Percentiles rank a stretch among this genome's conserved stretches.
Conservation (phyloP, 139 green algal species). For the Zygnema circumcarinatum region DNA sequence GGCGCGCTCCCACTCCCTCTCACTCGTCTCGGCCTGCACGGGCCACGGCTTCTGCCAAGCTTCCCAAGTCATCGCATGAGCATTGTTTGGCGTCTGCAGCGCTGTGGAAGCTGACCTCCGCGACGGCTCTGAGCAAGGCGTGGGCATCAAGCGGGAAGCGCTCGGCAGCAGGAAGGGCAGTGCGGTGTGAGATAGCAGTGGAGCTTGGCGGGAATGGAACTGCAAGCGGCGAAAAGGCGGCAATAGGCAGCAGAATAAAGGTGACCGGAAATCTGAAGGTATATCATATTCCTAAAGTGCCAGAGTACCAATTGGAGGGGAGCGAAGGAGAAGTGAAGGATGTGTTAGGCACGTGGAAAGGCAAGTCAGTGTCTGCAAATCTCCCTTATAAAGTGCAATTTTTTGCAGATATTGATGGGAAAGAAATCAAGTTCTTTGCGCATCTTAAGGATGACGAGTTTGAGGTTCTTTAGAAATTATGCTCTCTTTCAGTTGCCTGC, state of each 20-base stretch:
- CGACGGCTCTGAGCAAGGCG: too few relatives aligned
- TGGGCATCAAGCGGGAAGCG: too few relatives aligned
- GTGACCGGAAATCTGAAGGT: slow-evolving; percentile 28
- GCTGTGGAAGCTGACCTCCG: too few relatives aligned
- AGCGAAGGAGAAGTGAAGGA: slow-evolving; percentile 42
- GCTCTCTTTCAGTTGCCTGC: not conserved
- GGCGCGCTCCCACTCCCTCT: too few relatives aligned
- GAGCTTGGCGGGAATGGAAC: not conserved
- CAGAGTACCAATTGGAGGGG: slow-evolving; percentile 16
- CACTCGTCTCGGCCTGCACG: too few relatives aligned
- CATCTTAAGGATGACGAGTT: slow-evolving; percentile 47
- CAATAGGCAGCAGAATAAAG: slow-evolving; percentile 14
- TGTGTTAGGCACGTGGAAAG: slow-evolving; percentile 19
- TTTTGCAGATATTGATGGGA: slow-evolving; percentile 35
- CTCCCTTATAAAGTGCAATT: slow-evolving; percentile 48
- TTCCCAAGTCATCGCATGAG: too few relatives aligned
- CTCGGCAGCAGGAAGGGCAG: not conserved
- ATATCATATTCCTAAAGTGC: slow-evolving; percentile 27
- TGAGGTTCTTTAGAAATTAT: slow-evolving; percentile 30
- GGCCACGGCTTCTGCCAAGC: too few relatives aligned
- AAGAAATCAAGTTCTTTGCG: slow-evolving; percentile 33
- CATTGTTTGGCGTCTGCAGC: too few relatives aligned
- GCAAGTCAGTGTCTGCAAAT: slow-evolving; percentile 28
- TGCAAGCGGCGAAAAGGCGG: not conserved
- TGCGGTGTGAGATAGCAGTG: slow-evolving; percentile 7